Evolutionary conservation across 148 eudicot species (phyloP).

Genomic region (Diospyros kaki): DNA sequence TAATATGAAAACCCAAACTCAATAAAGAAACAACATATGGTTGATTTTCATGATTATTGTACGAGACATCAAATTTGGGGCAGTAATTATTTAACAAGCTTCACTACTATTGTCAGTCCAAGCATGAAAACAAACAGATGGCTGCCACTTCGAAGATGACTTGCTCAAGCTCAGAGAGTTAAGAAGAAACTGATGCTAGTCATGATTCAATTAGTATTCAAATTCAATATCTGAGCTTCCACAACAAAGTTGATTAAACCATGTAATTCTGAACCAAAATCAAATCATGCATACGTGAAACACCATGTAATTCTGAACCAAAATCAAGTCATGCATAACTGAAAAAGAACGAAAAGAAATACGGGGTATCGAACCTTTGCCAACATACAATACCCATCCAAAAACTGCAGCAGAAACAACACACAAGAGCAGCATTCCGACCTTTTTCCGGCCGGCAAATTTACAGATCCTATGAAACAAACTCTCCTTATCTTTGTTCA

Average conservation of each 20-base stretch:
- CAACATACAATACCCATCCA: slow-evolving; percentile 72
- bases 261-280: neutral
- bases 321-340: slow-evolving; percentile 1
- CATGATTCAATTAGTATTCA: neutral
- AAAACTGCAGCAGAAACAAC: slow-evolving; percentile 72
- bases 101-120: neutral
- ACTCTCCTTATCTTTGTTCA: slow-evolving; percentile 83
- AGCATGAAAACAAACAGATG: slow-evolving; percentile 5
- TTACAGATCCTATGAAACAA: slow-evolving; percentile 70
- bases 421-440: slow-evolving; percentile 89
- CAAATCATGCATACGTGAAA: no score
- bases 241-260: neutral
- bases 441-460: slow-evolving; percentile 71
- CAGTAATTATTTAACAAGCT: neutral
- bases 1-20: neutral
- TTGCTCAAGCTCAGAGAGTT: neutral
- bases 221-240: neutral
- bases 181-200: neutral
- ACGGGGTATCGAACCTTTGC: slow-evolving; percentile 65
- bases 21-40: neutral
- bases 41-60: neutral
- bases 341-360: neutral
- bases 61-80: neutral
- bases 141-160: neutral
- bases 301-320: neutral